These are phyloP conservation scores for Boletellus ananas DNA, from an alignment of 768 basidiomycete species.

Conservation along the genomic window DNA sequence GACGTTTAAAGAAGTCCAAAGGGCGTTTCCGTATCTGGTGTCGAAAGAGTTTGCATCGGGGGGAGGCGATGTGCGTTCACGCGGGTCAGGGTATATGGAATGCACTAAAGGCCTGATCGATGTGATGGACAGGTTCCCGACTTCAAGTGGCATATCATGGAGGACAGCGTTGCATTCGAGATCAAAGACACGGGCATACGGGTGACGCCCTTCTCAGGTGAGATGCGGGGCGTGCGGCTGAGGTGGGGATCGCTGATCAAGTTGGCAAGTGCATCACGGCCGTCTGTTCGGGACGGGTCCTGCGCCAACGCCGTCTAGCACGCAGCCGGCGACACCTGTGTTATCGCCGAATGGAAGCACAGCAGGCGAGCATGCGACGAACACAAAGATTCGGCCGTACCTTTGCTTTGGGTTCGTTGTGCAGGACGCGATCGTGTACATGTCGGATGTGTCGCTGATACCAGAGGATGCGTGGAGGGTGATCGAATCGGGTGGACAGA, in stretches of 20 bases:
- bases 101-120: conserved; percentile 1
- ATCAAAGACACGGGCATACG: conserved; percentile 60
- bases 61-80: conserved; percentile 60
- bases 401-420: conserved; percentile 68
- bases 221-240: conserved; percentile 12
- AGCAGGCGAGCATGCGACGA: neutral
- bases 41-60: conserved; percentile 74
- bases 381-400: conserved; percentile 47
- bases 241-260: neutral
- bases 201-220: conserved; percentile 66
- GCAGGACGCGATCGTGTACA: conserved; percentile 63
- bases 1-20: conserved; percentile 63
- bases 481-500: conserved; percentile 29
- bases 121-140: conserved; percentile 59
- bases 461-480: conserved; percentile 68
- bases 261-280: conserved; percentile 64
- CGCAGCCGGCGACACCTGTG: conserved; percentile 35
- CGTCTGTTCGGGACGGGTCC: conserved; percentile 50
- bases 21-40: conserved; percentile 80
- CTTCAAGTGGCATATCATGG: conserved; percentile 79
- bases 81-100: neutral
- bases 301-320: conserved; percentile 39
- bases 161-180: conserved; percentile 63
- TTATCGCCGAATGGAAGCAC: conserved; percentile 24
- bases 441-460: conserved; percentile 80